A percentile compares a stretch with the other conserved stretches of the same genome.
Evolutionary conservation across 208 protist genomes (phyloP).

Genomic region (Leishmania arabica): DNA sequence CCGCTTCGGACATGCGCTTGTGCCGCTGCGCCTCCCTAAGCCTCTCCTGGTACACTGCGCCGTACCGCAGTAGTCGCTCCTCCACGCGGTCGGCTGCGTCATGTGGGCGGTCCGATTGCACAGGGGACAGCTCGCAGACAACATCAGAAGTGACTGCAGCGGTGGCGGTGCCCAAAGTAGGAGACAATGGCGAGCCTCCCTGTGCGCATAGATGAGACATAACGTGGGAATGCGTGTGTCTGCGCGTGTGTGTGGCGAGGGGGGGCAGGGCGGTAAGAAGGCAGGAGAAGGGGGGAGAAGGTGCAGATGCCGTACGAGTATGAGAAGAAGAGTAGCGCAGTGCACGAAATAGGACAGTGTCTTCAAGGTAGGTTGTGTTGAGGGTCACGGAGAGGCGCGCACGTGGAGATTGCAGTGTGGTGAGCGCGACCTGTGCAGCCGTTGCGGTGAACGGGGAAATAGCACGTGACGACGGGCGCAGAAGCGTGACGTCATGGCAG

Average conservation of each 20-base stretch:
- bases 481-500: not conserved
- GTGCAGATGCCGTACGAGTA: not conserved
- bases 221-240: not conserved
- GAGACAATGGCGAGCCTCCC: too few species aligned
- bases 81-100: constrained; percentile 29
- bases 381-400: not conserved
- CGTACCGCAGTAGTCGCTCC: constrained; percentile 51
- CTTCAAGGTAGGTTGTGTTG: not conserved
- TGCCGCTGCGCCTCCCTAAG: constrained; percentile 11
- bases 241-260: not conserved
- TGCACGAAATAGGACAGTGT: not conserved
- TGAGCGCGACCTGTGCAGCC: not conserved
- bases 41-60: constrained; percentile 27
- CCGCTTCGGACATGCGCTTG: constrained; percentile 2
- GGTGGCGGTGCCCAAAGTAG: not conserved
- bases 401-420: not conserved
- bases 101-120: not conserved
- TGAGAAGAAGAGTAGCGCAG: not conserved
- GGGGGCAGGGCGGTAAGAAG: not conserved
- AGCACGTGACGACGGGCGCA: not conserved
- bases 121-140: constrained; percentile 43
- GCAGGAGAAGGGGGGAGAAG: not conserved
- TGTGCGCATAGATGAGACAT: not conserved
- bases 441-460: not conserved
- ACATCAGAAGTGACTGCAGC: not conserved